These are phyloP conservation scores for Kickxella alabastrina DNA, from an alignment of 192 early-diverging fungal species.

Conservation along the genomic window DNA sequence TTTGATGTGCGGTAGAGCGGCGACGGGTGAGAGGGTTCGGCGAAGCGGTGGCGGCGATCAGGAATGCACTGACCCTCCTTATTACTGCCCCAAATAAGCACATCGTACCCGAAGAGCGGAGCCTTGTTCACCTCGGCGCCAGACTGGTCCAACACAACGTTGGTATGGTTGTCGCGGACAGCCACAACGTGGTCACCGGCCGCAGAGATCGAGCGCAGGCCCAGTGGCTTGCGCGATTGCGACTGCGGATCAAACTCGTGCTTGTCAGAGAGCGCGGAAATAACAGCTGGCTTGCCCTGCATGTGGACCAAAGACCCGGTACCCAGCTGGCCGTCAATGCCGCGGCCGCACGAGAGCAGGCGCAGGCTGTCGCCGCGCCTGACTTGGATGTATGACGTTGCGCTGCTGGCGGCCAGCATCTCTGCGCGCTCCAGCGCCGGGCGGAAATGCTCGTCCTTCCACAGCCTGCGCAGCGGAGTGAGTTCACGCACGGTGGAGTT, in stretches of 20 bases:
- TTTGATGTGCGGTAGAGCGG: conserved; percentile 8
- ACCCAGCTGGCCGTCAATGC: conserved; percentile 44
- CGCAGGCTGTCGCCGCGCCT: conserved; percentile 2
- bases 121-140: conserved; percentile 7
- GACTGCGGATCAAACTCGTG: conserved; percentile 11
- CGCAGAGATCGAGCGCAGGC: conserved; percentile 15
- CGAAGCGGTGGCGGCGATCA: conserved; percentile 31
- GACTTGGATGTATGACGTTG: conserved; percentile 29
- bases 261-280: conserved; percentile 14
- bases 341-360: conserved; percentile 30
- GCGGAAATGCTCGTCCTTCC: conserved; percentile 14
- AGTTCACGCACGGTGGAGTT: conserved; percentile 21
- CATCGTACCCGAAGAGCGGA: conserved; percentile 37
- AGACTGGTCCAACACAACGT: conserved; percentile 27
- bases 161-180: conserved; percentile 36
- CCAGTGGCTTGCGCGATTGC: conserved; percentile 14
- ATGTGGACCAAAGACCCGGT: conserved; percentile 27
- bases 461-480: conserved; percentile 20
- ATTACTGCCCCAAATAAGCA: conserved; percentile 43
- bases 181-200: conserved; percentile 24
- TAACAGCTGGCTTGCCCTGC: conserved; percentile 12
- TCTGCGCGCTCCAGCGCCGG: conserved; percentile 11
- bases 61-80: conserved; percentile 32
- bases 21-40: conserved; percentile 19
- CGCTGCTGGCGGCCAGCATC: conserved; percentile 24